Evolutionary conservation across 2,329 filamentous ascomycete genomes (phyloP).

Genomic region (Venturiaceae sp.): DNA sequence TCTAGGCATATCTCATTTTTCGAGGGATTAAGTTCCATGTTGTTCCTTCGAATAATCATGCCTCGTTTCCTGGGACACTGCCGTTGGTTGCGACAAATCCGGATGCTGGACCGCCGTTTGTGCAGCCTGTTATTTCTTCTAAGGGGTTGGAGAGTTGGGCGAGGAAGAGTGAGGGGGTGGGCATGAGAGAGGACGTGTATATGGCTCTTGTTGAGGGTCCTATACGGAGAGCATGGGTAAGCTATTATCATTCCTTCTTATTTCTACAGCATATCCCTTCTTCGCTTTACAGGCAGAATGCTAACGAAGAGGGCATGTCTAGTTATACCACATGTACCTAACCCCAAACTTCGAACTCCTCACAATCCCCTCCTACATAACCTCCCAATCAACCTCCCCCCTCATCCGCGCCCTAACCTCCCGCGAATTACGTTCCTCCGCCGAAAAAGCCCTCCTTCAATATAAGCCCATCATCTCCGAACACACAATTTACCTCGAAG

Average conservation of each 20-base stretch:
- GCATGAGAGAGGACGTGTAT: conserved; percentile 39
- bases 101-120: not conserved
- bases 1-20: conserved; percentile 76
- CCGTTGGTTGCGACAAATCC: conserved; percentile 66
- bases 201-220: conserved; percentile 62
- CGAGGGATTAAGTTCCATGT: conserved; percentile 57
- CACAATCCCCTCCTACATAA: conserved; percentile 62
- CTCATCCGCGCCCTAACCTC: conserved; percentile 55
- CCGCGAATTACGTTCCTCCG: conserved; percentile 61
- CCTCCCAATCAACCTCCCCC: conserved; percentile 46
- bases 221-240: conserved; percentile 79
- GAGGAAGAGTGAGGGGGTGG: conserved; percentile 20
- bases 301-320: too few relatives aligned
- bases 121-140: conserved; percentile 14
- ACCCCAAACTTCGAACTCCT: conserved; percentile 57
- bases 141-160: conserved; percentile 31
- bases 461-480: conserved; percentile 47
- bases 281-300: too few relatives aligned
- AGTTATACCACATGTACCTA: conserved; percentile 76
- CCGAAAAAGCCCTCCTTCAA: conserved; percentile 63
- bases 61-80: conserved; percentile 77
- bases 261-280: not conserved
- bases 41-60: conserved; percentile 78
- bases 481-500: conserved; percentile 49
- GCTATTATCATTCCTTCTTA: conserved; percentile 14